Base-by-base conservation (phyloP, 2,329 filamentous ascomycete genomes). In the Fusarium paranaense region DNA sequence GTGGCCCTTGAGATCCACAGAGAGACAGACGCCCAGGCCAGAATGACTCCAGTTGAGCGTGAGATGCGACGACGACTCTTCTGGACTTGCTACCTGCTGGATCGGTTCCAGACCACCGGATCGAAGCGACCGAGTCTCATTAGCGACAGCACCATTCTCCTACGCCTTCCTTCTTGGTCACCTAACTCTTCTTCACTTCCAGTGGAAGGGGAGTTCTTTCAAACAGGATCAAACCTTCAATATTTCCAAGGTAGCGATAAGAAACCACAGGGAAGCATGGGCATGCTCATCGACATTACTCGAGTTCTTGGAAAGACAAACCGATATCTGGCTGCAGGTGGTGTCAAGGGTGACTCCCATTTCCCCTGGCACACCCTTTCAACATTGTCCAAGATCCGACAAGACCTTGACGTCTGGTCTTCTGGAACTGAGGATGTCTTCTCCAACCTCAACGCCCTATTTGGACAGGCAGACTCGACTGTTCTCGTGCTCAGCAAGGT, bases 321-420 rank as follows among this genome's bases (percentile, higher is more conserved):
- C 78, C 90, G 92, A 69, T 97, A 97, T 81, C 87, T 97, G 59
- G 94, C 94, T 10, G 93, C 93, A 2, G 95, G 94, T 8, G 95
- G 95, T 37, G 94, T 97, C 65, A 97, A 96, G 82, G 94, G 94
- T 33, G 94, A 97, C 79, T 95, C 94, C 0, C 94, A 97, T 81
- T 97, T 97, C 74, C 95, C 95, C 11, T 97, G 95, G 95, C 94
- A 97, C 80, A 91, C 94, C 2, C 87, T 95, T 22, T 97, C 95
- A 7, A 95, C 93, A 70, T 86, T 97, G 2, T 97, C 94, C 62
- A 95, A 95, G 79, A 97, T 97, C 73, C 90, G 94, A 33, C 93
- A 95, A 73, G 94, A 97, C 78, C 86, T 97, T 27, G 94, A 97
- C 79, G 89, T 94, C 35, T 97, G 95, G 95, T 93, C 94, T 1